Evolutionary conservation across 1,284 basidiomycete species (phyloP), one percentile per base, ranked within the genome.

Genomic region (Tilletia horrida): DNA sequence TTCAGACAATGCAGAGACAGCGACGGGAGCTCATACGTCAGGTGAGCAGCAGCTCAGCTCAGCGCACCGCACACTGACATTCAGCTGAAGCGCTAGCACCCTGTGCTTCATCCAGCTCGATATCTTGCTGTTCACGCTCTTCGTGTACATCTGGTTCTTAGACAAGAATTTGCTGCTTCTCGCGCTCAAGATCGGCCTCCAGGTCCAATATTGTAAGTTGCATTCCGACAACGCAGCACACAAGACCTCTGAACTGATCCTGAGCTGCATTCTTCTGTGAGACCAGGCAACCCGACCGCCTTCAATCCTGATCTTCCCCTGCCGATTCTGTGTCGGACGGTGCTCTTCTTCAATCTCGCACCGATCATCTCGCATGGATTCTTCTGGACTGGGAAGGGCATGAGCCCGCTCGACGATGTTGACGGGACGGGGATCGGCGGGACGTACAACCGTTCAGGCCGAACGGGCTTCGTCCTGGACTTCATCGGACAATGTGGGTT

Each of bases 121-220:
- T 68, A 64, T 76, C 57, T 69, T 73, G 65, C 69, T 69, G 64
- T 76, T 69, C 62, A 48, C 65, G 14, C 70, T 76, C 69, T 74
- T 74, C 64, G 71, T 76, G 43, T 76, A 76, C 70, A 66, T 71
- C 21, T 76, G 73, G 73, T 70, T 74, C 1, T 67, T 76, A 42
- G 74, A 76, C 66, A 70, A 70, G 40, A 69, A 65, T 31, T 72
- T 73, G 50, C 42, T 73, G 25, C 62, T 67, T 4, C 69, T 76
- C 35, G 13, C 71, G 63, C 29, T 74, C 67, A 69, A 69, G 68
- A 66, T 68, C 11, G 67, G 65, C 1, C 63, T 74, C 40, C 74
- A 76, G 63, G 66, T 73, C 1, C 71, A 73, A 44, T 70, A 71
- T 68, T 73, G 71, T 66, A 71, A 75, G 42, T 52, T 9, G 14